Evolutionary conservation across 2,329 filamentous ascomycete species (phyloP), one percentile per base, ranked within the genome.

Genomic region (Botryotinia convoluta): DNA sequence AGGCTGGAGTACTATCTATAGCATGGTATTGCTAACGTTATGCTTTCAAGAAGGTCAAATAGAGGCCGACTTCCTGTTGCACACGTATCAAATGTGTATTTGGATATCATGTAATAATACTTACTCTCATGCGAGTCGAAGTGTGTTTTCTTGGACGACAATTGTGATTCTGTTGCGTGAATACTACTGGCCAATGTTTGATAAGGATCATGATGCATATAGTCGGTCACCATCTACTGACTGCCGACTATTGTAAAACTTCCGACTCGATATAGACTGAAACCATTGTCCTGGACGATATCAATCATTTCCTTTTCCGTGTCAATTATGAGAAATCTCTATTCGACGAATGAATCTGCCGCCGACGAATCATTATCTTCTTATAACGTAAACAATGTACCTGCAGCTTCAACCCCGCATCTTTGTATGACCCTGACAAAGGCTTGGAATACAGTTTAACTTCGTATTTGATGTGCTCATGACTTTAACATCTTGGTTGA

Each of bases 321-420:
- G 26, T 54, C 14, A 3, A 54, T 14, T 29, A 16, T 16, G 26
- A 44, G 61, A 63, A 26, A 29, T 42, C 48, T 39, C 37, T 8
- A n/a, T 29, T 29, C 14, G 39, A 29, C n/a, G 29, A 57, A n/a
- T 54, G 22, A 57, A n/a, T 68, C 26, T 26, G 5, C 37, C 18
- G 16, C 26, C 65, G 37, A n/a, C 48, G 65, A 57, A 57, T 57
- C 48, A 42, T 57, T 42, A 26, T 57, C 9, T 37, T 61, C 65
- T 32, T 3, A 42, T 32, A 71, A 65, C 59, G 60, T 51, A 63
- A 61, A 51, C 42, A 32, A 32, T 51, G 64, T 62, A 51, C 64
- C 64, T 69, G 64, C 64, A 69, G 64, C 71, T 62, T 37, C 44
- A 63, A 72, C 72, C 72, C 72, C 72, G 72, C 72, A 73, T 39